Evolutionary conservation across 202 grass and related monocot species (phyloP), one percentile per base, ranked within the genome.

Genomic region (Bolboschoenoplectus hybrid): DNA sequence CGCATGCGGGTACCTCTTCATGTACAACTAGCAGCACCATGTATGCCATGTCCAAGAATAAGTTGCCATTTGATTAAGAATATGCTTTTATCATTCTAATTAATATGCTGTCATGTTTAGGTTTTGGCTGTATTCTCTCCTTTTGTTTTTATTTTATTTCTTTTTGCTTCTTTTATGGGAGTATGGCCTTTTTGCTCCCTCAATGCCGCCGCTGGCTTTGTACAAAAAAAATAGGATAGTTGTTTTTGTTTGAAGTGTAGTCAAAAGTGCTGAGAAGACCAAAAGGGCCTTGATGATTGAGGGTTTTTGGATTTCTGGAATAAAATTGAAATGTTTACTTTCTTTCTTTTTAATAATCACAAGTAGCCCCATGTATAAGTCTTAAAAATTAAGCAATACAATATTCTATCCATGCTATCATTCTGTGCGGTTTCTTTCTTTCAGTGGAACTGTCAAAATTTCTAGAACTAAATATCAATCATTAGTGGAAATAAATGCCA

Each of bases 31-130:
- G 87, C 73, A 89, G 82, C 85, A 93, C 87, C 32, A 69, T 89
- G 63, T 92, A 87, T 85, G 78, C 87, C 0, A 76, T 91, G 2
- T 88, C 91, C 38, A 95, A 95, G 90, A 92, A 84, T 63, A 95
- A 95, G 80, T 86, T 88, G 5, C 90, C 88, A 0, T 92, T 93
- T 49, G 87, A 80, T 74, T 93, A 84, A 53, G 86, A 19, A 64
- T 32, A 52, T 79, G 52, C 35, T 79, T 39, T 39, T 41, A 58
- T 9, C 12, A 3, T 39, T 79, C 12, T 79, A 79, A 41, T 57
- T 79, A 79, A 41, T 57, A 67, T 84, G 63, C 39, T 66, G 9
- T 82, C 20, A 47, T 47, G 80, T 70, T 53, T 84, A 56, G 44
- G 81, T 60, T 84, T 26, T 84, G 63, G 64, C 16, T 79, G 75